Evolutionary conservation across 176 grass and related monocot species (phyloP).

Genomic region (Paspalum notatum): DNA sequence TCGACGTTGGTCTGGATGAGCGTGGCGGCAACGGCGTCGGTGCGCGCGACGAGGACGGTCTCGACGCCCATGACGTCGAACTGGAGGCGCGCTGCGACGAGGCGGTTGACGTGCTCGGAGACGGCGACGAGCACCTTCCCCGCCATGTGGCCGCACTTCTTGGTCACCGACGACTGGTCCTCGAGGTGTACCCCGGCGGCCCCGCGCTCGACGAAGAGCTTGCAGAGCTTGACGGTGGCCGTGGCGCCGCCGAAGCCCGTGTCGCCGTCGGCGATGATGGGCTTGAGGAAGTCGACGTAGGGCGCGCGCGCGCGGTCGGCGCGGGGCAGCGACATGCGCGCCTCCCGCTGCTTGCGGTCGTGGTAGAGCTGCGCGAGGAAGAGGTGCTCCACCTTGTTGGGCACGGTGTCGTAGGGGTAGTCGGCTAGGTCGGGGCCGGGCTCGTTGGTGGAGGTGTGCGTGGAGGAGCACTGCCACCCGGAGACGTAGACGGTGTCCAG

Average conservation of each 20-base stretch:
- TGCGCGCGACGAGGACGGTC: constrained; percentile 77
- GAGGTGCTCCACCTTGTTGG: constrained; percentile 94
- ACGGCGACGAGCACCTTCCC: constrained; percentile 85
- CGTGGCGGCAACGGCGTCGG: constrained; percentile 78
- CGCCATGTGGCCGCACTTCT: constrained; percentile 96
- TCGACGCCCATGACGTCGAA: constrained; percentile 97
- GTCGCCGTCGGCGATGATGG: constrained; percentile 88
- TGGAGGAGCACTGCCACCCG: constrained; percentile 98
- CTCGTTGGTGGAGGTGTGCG: constrained; percentile 86
- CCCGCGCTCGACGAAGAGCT: constrained; percentile 93
- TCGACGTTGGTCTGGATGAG: constrained; percentile 96
- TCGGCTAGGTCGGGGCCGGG: constrained; percentile 90
- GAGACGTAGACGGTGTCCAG: constrained; percentile 95
- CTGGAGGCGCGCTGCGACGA: constrained; percentile 87
- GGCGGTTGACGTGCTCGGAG: constrained; percentile 83
- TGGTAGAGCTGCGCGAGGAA: constrained; percentile 84
- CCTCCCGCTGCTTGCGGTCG: constrained; percentile 84
- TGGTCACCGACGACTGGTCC: constrained; percentile 87
- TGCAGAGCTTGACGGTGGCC: constrained; percentile 92
- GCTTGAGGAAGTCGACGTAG: constrained; percentile 74
- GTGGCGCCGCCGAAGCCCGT: constrained; percentile 87
- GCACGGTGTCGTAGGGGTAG: constrained; percentile 97
- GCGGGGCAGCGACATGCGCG: constrained; percentile 72
- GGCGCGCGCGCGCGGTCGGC: constrained; percentile 37
- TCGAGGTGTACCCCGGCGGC: constrained; percentile 87